Conservation (phyloP, 2,329 filamentous ascomycete species). For the Hymenoscyphus linearis region DNA sequence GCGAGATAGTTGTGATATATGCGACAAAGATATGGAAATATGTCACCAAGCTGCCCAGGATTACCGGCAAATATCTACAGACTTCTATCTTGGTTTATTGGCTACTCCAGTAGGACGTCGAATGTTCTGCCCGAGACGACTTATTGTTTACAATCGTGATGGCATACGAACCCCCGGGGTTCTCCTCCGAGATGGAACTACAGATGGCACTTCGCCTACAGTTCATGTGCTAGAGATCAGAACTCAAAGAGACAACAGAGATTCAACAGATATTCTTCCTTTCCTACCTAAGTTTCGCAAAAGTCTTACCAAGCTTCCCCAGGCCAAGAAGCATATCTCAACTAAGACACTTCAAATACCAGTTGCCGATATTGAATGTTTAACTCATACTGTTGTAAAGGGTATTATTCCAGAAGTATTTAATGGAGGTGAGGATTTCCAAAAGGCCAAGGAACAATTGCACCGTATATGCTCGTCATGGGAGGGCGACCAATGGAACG, state of each 20-base stretch:
- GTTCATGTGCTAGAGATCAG: slow-evolving; percentile 77
- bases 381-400: slow-evolving; percentile 64
- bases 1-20: slow-evolving; percentile 74
- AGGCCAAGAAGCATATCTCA: slow-evolving; percentile 60
- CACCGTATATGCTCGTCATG: slow-evolving; percentile 66
- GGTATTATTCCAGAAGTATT: slow-evolving; percentile 57
- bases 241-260: slow-evolving; percentile 60
- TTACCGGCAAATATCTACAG: slow-evolving; percentile 71
- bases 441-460: slow-evolving; percentile 62
- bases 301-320: slow-evolving; percentile 62
- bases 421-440: slow-evolving; percentile 43
- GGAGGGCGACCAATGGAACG: slow-evolving; percentile 71
- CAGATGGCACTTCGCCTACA: slow-evolving; percentile 57
- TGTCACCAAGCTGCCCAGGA: slow-evolving; percentile 80
- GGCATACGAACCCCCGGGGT: slow-evolving; percentile 79
- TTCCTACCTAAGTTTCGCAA: slow-evolving; percentile 69
- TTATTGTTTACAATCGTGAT: slow-evolving; percentile 82
- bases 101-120: slow-evolving; percentile 77
- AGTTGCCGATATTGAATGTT: slow-evolving; percentile 73
- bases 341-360: slow-evolving; percentile 65
- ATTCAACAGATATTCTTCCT: slow-evolving; percentile 80
- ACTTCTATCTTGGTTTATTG: slow-evolving; percentile 72
- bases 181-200: slow-evolving; percentile 69
- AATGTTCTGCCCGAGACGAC: slow-evolving; percentile 68
- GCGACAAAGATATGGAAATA: slow-evolving; percentile 71